Conservation (phyloP, 192 early-diverging fungal species). For the Entrophospora sp. region DNA sequence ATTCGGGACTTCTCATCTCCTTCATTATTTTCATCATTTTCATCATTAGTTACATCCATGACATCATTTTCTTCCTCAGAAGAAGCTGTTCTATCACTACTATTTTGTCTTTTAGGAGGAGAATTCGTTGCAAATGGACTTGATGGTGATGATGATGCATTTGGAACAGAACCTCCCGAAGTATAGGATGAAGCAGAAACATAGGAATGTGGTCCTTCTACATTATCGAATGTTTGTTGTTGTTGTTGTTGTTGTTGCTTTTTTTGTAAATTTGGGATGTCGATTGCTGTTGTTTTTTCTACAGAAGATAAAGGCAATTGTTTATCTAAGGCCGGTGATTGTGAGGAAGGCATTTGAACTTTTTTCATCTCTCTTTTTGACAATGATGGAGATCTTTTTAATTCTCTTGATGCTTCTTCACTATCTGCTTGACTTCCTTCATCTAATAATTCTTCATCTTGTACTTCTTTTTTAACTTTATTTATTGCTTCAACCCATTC, state of each 20-base stretch:
- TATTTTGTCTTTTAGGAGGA: constrained; percentile 12
- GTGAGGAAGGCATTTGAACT: neutral
- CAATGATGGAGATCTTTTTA: neutral
- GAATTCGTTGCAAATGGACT: neutral
- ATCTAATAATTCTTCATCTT: constrained; percentile 4
- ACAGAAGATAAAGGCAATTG: neutral
- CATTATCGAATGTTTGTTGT: neutral
- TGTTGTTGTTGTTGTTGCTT: no score
- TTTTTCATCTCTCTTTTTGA: no score
- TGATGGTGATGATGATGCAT: constrained; percentile 6
- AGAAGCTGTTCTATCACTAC: constrained; percentile 7
- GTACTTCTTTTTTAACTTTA: constrained; percentile 27
- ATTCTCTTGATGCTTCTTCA: neutral
- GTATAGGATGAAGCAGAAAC: neutral
- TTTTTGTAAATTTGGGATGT: neutral
- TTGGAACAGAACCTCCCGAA: neutral
- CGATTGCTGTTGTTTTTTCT: neutral
- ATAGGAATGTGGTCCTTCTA: neutral
- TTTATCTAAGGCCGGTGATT: neutral
- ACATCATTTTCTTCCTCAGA: constrained; percentile 12
- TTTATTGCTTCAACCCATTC: constrained; percentile 52
- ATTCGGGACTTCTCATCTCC: neutral
- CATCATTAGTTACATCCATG: neutral
- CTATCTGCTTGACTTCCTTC: constrained; percentile 12
- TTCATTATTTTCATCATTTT: neutral